These are phyloP conservation scores for Firmiana major DNA, from an alignment of 345 rosid species.

Conservation along the genomic window DNA sequence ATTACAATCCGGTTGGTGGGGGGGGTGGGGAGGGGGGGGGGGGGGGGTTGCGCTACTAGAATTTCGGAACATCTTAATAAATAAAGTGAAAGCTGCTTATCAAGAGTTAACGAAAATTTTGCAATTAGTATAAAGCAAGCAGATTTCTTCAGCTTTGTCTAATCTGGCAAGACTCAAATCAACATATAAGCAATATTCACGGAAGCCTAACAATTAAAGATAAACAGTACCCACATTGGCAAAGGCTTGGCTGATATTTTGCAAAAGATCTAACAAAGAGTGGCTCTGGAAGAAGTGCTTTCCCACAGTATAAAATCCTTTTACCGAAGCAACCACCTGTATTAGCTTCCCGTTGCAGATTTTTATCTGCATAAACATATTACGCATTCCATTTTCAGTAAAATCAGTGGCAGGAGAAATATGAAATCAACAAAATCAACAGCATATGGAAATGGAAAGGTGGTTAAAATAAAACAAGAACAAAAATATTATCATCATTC, in stretches of 20 bases:
- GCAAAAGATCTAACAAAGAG: conserved; percentile 61
- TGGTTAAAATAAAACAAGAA: neutral
- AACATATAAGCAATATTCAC: neutral
- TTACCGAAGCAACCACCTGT: conserved; percentile 50
- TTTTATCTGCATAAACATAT: conserved; percentile 42
- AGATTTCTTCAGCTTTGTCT: neutral
- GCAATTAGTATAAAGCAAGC: neutral
- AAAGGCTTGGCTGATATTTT: conserved; percentile 61
- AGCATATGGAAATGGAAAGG: neutral
- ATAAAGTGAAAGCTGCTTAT: neutral
- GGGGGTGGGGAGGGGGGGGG: too few species aligned
- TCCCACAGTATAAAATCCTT: conserved; percentile 56
- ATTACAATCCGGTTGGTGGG: too few species aligned
- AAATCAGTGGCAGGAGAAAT: neutral
- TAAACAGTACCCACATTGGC: conserved; percentile 41
- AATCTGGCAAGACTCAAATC: conserved; percentile 2
- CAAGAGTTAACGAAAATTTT: neutral
- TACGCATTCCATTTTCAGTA: conserved; percentile 17
- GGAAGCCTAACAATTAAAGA: neutral
- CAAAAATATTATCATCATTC: neutral
- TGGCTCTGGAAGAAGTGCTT: conserved; percentile 54
- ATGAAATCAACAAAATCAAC: conserved; percentile 6
- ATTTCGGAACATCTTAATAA: neutral
- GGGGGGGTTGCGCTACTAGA: too few species aligned
- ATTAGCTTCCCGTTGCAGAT: conserved; percentile 62